Base-by-base conservation (phyloP, 2,329 filamentous ascomycete species). In the Cordyceps cateniannulata region DNA sequence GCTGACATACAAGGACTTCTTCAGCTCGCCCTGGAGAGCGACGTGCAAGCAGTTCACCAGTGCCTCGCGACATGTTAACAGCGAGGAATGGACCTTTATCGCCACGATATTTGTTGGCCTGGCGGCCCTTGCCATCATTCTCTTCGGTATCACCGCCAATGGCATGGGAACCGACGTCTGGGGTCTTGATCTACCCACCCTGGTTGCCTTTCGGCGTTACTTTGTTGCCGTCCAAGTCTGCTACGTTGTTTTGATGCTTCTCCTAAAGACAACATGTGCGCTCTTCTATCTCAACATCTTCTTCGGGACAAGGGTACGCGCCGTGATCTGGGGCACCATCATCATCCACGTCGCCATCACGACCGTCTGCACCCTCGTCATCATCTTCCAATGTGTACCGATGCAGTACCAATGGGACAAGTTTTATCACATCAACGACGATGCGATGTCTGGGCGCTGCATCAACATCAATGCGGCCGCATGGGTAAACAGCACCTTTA, bases 251-350 rank as follows among this genome's bases (percentile, higher is more conserved):
- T 67, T 75, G 14, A 68, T 79, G 16, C 67, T 73, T 8, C 68
- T 78, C 45, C 72, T 78, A 45, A 80, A 81, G 63, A 66, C 80
- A 16, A 76, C 78, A 8, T 72, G 82, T 47, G 71, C 81, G 5
- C 71, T 79, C 65, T 80, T 83, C 68, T 82, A 81, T 67, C 71
- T 79, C 38, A 76, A 77, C 35, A 77, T 82, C 59, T 83, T 83
- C 63, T 75, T 76, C 1, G 67, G 67, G 0, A 58, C 42, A 1
- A 60, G 51, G 1, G 71, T 80, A 4, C 71, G 74, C n/a, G 67
- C 67, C 16, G 14, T 76, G 3, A 68, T 79, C 5, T 75, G 72
- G 69, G 71, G 51, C n/a, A 75, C 75, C 0, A 65, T 77, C 29
- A 65, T 62, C 24, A 66, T 77, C 54, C 72, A 73, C 61, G 47